Conservation (phyloP, 192 early-diverging fungal genomes). For the Cetraspora pellucida region DNA sequence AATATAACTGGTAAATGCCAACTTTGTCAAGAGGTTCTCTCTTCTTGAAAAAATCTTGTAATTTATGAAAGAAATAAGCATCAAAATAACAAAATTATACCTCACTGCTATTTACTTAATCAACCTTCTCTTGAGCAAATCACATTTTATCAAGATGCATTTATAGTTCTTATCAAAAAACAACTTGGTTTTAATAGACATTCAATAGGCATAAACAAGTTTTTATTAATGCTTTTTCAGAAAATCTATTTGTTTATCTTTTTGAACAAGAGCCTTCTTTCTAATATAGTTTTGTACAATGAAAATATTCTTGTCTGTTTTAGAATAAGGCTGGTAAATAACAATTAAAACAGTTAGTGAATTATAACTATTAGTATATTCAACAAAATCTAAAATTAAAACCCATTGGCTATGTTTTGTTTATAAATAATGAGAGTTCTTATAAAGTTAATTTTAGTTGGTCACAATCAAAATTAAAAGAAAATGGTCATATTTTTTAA, state of each 20-base stretch:
- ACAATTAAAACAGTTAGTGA: not conserved
- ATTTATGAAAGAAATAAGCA: no score
- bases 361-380: not conserved
- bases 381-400: not conserved
- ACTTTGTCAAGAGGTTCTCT: no score
- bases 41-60: no score
- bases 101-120: no score
- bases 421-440: not conserved
- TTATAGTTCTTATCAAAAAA: no score
- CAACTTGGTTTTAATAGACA: no score
- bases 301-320: not conserved
- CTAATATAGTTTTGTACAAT: not conserved
- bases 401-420: not conserved
- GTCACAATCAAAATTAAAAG: not conserved
- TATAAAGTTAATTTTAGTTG: not conserved
- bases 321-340: not conserved
- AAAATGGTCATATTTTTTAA: not conserved
- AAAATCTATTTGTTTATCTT: not conserved
- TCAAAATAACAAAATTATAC: no score
- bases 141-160: no score
- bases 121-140: no score
- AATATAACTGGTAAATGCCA: no score
- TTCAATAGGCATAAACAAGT: no score
- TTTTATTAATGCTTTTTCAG: not conserved
- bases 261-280: not conserved